Percentiles rank a stretch among this genome's conserved stretches.
phyloP scores from a whole-genome alignment of 2,329 filamentous ascomycete genomes.

The Fusarium nygamai region DNA sequence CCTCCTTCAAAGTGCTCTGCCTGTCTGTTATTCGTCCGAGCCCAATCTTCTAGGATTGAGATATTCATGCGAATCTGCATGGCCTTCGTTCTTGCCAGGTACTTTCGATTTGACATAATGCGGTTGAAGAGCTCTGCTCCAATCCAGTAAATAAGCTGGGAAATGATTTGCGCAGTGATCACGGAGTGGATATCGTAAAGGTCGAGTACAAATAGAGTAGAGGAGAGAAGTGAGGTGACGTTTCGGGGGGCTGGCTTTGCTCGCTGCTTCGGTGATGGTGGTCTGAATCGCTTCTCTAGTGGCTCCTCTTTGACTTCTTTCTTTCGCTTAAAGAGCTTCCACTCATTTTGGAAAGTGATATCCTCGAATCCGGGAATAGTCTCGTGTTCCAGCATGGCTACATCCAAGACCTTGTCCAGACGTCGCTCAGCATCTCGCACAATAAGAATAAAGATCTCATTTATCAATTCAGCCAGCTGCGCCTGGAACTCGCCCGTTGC shows the following conservation, averaged over 20 bases:
- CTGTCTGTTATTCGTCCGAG: slow-evolving; percentile 88
- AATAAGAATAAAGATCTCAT: slow-evolving; percentile 98
- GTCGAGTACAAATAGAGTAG: slow-evolving; percentile 95
- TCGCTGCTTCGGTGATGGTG: slow-evolving; percentile 90
- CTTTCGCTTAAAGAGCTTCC: slow-evolving; percentile 96
- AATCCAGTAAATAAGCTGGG: slow-evolving; percentile 95
- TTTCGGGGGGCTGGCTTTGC: slow-evolving; percentile 94
- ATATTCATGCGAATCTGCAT: slow-evolving; percentile 99
- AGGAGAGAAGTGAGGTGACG: slow-evolving; percentile 93
- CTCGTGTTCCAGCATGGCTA: slow-evolving; percentile 96
- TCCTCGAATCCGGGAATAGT: slow-evolving; percentile 98
- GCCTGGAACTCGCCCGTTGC: slow-evolving; percentile 90
- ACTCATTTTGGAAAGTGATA: slow-evolving; percentile 96
- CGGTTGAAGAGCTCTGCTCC: slow-evolving; percentile 97
- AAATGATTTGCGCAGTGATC: slow-evolving; percentile 89
- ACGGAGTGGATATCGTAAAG: slow-evolving; percentile 99
- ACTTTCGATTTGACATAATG: slow-evolving; percentile 95
- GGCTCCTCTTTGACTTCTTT: slow-evolving; percentile 90
- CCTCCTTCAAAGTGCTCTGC: slow-evolving; percentile 96
- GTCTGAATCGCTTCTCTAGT: slow-evolving; percentile 87
- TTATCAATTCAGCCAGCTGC: slow-evolving; percentile 92
- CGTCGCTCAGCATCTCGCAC: slow-evolving; percentile 94
- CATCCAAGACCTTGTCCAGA: slow-evolving; percentile 94
- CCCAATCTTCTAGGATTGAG: slow-evolving; percentile 95
- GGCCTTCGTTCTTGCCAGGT: slow-evolving; percentile 93